Evolutionary conservation across 306 rosid genomes (phyloP).

Genomic region (Quillaja saponaria): DNA sequence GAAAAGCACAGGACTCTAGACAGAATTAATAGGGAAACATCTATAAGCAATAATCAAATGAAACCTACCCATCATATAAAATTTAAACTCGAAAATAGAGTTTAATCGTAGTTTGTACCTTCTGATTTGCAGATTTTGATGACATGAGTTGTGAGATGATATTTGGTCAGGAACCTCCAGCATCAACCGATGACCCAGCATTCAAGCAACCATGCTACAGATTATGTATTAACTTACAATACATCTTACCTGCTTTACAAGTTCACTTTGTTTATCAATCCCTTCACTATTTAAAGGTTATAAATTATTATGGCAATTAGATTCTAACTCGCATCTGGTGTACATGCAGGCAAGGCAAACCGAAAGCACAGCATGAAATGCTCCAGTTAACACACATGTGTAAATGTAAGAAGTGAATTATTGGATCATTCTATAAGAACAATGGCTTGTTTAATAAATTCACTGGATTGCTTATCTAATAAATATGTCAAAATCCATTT

Average conservation of each 20-base stretch:
- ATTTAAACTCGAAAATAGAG: slow-evolving; percentile 12
- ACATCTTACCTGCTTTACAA: slow-evolving; percentile 13
- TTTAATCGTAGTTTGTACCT: slow-evolving; percentile 22
- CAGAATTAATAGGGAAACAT: slow-evolving; percentile 12
- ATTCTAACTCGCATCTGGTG: slow-evolving; percentile 17
- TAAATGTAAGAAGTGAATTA: slow-evolving; percentile 13
- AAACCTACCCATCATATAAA: slow-evolving; percentile 18
- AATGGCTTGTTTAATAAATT: too few relatives aligned
- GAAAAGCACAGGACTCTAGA: slow-evolving; percentile 16
- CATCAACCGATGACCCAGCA: slow-evolving; percentile 71
- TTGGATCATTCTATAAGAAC: not conserved
- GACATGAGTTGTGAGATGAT: slow-evolving; percentile 98
- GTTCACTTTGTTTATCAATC: not conserved
- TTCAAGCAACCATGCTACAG: slow-evolving; percentile 88
- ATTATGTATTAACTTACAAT: slow-evolving; percentile 52
- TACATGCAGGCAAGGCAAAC: slow-evolving; percentile 73
- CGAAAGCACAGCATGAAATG: slow-evolving; percentile 55
- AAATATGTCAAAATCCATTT: not conserved
- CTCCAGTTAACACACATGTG: slow-evolving; percentile 39
- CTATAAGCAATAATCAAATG: slow-evolving; percentile 3
- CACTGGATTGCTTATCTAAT: not conserved
- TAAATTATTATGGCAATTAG: not conserved
- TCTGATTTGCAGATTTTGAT: slow-evolving; percentile 74
- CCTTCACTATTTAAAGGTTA: not conserved
- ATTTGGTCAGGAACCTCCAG: slow-evolving; percentile 86